These are phyloP conservation scores for Ashbya aceris DNA, from an alignment of 1,139 yeast species.

Conservation along the genomic window DNA sequence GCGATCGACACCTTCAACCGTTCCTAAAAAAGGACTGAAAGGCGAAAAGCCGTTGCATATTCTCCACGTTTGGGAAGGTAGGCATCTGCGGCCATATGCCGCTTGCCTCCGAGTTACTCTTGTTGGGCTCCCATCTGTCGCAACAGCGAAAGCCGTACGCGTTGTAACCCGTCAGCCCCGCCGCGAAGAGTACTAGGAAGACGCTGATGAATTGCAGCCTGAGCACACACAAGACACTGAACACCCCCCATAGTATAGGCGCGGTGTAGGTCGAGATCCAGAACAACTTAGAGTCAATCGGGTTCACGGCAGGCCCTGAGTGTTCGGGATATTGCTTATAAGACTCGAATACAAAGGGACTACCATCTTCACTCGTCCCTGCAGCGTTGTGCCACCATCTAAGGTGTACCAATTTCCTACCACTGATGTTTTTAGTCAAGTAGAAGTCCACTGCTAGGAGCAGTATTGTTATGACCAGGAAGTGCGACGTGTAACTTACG, in stretches of 20 bases:
- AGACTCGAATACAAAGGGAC: conserved; percentile 26
- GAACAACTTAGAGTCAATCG: conserved; percentile 81
- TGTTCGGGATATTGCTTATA: conserved; percentile 23
- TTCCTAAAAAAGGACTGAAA: conserved; percentile 24
- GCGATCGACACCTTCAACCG: conserved; percentile 1
- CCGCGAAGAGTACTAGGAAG: conserved; percentile 53
- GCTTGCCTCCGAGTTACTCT: conserved; percentile 2
- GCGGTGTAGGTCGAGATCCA: conserved; percentile 73
- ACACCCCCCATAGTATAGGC: conserved; percentile 65
- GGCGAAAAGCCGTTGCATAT: conserved; percentile 18
- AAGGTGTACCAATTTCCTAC: conserved; percentile 80
- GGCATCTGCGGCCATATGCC: conserved; percentile 27
- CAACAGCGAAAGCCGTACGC: conserved; percentile 86
- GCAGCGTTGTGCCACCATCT: conserved; percentile 83
- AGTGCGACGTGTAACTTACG: conserved; percentile 36
- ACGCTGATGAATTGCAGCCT: conserved; percentile 72
- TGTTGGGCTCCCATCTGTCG: conserved; percentile 49
- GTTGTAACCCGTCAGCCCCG: conserved; percentile 66
- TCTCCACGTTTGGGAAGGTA: conserved; percentile 21
- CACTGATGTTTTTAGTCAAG: conserved; percentile 86
- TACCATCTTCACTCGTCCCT: conserved; percentile 28
- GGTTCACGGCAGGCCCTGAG: conserved; percentile 52
- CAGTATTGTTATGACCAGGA: conserved; percentile 64
- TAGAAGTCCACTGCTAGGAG: conserved; percentile 79
- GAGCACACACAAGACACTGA: conserved; percentile 68